Base-by-base conservation (phyloP, 2,329 filamentous ascomycete genomes). In the Monosporascus ibericus region DNA sequence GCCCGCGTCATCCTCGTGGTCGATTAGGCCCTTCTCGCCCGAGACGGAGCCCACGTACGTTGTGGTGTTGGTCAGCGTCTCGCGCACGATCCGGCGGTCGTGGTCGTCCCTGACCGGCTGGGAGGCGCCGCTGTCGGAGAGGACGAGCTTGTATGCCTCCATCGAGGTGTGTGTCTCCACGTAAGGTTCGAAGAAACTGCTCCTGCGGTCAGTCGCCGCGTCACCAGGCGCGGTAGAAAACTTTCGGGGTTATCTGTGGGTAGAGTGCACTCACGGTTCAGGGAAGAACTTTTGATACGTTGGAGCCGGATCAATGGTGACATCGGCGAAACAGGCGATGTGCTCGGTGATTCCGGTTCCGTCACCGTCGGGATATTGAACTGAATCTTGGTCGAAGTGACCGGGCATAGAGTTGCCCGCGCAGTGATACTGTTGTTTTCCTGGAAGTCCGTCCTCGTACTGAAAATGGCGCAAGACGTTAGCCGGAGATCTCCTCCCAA, bases 61-160 rank as follows among this genome's bases (percentile, higher is more conserved):
- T 20, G 58, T 54, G 1, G 65, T 67, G 15, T 64, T 64, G 0
- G 55, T 55, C 11, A 64, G 53, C 0, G 67, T 69, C 49, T 70
- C 67, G 8, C 62, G 53, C 25, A 68, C 49, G 52, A 70, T 68
- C 44, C 67, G 67, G 44, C 58, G 61, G 49, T 70, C 67, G 47
- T 70, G 67, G 30, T 60, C 57, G 51, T 70, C 67, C 30, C 60
- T 55, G 3, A 62, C 58, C 2, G 67, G 67, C 46, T 66, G 64
- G 15, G 59, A 61, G 14, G 56, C 67, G 17, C 67, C 67, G 5
- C 60, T 58, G 52, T 69, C 67, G 25, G 65, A 68, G 20, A 69
- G 58, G 0, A 70, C 67, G 18, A 62, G 63, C 47, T 70, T 70
- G 57, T 68, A 70, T 5, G 67, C 67, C 37, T 70, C 67, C 2